A percentile compares a stretch with the other conserved stretches of the same genome.
These are phyloP conservation scores for Scytalidium lignicola DNA, from an alignment of 2,329 filamentous ascomycete genomes.

Conservation along the genomic window DNA sequence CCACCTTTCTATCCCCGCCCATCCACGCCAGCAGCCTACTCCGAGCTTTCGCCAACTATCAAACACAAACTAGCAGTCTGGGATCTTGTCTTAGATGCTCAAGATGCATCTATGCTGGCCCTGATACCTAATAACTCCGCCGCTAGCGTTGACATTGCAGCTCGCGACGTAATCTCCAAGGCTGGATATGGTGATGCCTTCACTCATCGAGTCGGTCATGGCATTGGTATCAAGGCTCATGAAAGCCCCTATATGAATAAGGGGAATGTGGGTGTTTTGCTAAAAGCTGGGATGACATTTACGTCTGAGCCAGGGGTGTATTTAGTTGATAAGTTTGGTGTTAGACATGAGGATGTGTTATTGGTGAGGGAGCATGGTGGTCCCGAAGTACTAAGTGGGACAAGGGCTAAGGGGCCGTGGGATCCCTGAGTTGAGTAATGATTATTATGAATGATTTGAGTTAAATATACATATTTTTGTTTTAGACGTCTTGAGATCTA, in stretches of 20 bases:
- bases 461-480: too few relatives aligned
- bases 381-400: constrained; percentile 50
- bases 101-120: constrained; percentile 47
- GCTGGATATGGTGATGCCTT: constrained; percentile 56
- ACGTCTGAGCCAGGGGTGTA: constrained; percentile 62
- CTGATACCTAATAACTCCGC: constrained; percentile 49
- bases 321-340: constrained; percentile 53
- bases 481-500: too few relatives aligned
- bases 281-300: constrained; percentile 56
- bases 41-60: constrained; percentile 14
- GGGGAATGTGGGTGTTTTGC: constrained; percentile 43
- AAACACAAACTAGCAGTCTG: constrained; percentile 52
- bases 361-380: constrained; percentile 48
- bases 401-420: constrained; percentile 46
- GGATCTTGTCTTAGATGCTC: constrained; percentile 57
- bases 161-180: constrained; percentile 48
- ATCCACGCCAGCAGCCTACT: constrained; percentile 1
- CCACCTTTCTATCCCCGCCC: constrained; percentile 29
- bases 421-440: constrained; percentile 35
- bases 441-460: too few relatives aligned
- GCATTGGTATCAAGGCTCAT: constrained; percentile 62
- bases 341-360: constrained; percentile 58
- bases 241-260: constrained; percentile 62
- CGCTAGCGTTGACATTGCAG: constrained; percentile 56
- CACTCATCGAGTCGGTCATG: constrained; percentile 58